phyloP scores from a whole-genome alignment of 306 rosid species.

The Cicer cuneatum region DNA sequence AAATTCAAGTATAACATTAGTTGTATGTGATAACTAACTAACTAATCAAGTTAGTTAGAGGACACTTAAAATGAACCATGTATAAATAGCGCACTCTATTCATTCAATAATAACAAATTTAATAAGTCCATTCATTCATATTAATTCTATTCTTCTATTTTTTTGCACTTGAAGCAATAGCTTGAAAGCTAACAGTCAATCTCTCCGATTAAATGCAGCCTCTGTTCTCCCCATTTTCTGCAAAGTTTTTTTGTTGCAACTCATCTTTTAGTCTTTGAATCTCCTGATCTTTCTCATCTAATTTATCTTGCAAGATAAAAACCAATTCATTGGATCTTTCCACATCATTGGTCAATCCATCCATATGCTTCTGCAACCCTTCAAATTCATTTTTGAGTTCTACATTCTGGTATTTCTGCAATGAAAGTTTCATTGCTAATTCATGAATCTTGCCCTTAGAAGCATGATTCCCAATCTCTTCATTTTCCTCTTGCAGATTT shows the following conservation, averaged over 20 bases:
- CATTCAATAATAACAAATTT: too few relatives aligned
- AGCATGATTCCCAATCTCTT: slow-evolving; percentile 96
- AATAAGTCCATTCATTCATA: too few relatives aligned
- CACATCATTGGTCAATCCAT: slow-evolving; percentile 83
- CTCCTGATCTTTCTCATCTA: slow-evolving; percentile 70
- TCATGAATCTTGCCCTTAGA: slow-evolving; percentile 98
- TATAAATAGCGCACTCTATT: too few relatives aligned
- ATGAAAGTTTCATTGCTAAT: slow-evolving; percentile 75
- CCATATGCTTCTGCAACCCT: slow-evolving; percentile 83
- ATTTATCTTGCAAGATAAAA: slow-evolving; percentile 67
- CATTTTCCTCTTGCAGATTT: slow-evolving; percentile 96
- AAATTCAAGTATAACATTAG: too few relatives aligned
- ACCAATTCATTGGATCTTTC: slow-evolving; percentile 97
- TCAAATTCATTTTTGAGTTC: slow-evolving; percentile 82
- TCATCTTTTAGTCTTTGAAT: slow-evolving; percentile 57
- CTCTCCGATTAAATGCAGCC: slow-evolving; percentile 43
- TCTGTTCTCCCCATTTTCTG: slow-evolving; percentile 50
- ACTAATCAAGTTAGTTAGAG: too few relatives aligned
- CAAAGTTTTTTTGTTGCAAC: slow-evolving; percentile 47
- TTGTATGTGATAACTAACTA: too few relatives aligned
- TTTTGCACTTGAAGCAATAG: too few relatives aligned
- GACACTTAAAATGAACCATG: too few relatives aligned
- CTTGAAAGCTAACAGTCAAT: too few relatives aligned
- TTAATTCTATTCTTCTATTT: too few relatives aligned
- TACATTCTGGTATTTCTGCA: slow-evolving; percentile 82